Base-by-base conservation (phyloP, 2,329 filamentous ascomycete genomes). In the Trichoderma citrinoviride region DNA sequence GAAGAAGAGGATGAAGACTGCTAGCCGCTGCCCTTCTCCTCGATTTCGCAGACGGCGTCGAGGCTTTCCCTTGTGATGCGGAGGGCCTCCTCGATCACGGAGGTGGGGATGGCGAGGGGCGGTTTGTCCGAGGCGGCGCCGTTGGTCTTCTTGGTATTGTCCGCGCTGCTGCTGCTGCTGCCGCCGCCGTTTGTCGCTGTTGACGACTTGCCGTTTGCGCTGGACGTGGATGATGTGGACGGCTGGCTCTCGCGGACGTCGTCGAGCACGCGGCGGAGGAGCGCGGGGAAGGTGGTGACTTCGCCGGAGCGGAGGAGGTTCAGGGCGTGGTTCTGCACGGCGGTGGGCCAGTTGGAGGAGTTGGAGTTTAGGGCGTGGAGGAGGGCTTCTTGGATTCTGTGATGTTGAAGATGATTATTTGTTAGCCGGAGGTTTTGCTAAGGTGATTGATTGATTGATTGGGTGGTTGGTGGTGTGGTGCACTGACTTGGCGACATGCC, bases 351-450 rank as follows among this genome's bases (percentile, higher is more conserved):
- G 79, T 89, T 87, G 68, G 82, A 77, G 5, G 79, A 74, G 76
- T 87, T 80, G 55, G 86, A 78, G 74, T 89, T 79, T 60, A 89
- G 83, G 66, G 83, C 75, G 77, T 89, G 86, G 47, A 88, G 83
- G 72, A 89, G 82, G 49, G 82, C 77, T 65, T 89, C 86, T 79
- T 89, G 86, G 70, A 89, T 89, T 70, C 87, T 88, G 37, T 7
- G n/a, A 7, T n/a, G 21, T 41, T 19, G 23, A 41, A 14, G 33
- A 10, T 2, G 14, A 29, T 3, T 37, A 5, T 14, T 37, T 14
- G 54, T 43, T 60, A 50, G 53, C 33, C 44, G 21, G 21, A 54
- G 2, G 25, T 23, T 14, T 19, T 10, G 23, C n/a, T n/a, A 17
- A 12, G n/a, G 15, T 7, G 33, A 27, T 17, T 3, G 25, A 25